Conservation (phyloP, 164 flowering plant genomes). For the Paratinospora sagittata region DNA sequence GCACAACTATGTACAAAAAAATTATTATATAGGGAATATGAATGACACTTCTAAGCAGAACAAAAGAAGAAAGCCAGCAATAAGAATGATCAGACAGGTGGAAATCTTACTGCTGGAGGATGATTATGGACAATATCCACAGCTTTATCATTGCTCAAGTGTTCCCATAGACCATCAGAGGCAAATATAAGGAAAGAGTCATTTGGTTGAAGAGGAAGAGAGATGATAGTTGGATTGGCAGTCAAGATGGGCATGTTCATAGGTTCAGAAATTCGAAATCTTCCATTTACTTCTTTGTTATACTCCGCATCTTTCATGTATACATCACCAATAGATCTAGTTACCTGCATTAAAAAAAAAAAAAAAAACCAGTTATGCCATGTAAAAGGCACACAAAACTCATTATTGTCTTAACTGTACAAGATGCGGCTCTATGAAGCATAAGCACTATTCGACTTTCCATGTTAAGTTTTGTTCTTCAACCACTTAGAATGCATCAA, state of each 20-base stretch:
- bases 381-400: too few species aligned
- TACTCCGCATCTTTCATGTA: slow-evolving; percentile 65
- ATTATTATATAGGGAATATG: not conserved
- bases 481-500: not conserved
- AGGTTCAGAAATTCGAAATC: slow-evolving; percentile 70
- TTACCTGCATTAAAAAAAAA: slow-evolving; percentile 46
- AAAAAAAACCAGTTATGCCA: not conserved
- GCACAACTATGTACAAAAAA: not conserved
- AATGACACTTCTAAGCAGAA: not conserved
- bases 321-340: slow-evolving; percentile 77
- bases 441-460: too few species aligned
- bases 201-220: slow-evolving; percentile 52
- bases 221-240: slow-evolving; percentile 58
- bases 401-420: too few species aligned
- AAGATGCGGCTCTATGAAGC: too few species aligned
- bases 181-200: slow-evolving; percentile 85
- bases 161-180: slow-evolving; percentile 94
- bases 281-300: slow-evolving; percentile 50
- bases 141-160: slow-evolving; percentile 73
- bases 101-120: slow-evolving; percentile 60
- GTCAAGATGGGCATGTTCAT: slow-evolving; percentile 56
- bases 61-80: not conserved
- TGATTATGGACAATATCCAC: slow-evolving; percentile 69
- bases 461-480: too few species aligned
- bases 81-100: not conserved